phyloP scores from a whole-genome alignment of 192 early-diverging fungal species.

The Coemansia sp. region DNA sequence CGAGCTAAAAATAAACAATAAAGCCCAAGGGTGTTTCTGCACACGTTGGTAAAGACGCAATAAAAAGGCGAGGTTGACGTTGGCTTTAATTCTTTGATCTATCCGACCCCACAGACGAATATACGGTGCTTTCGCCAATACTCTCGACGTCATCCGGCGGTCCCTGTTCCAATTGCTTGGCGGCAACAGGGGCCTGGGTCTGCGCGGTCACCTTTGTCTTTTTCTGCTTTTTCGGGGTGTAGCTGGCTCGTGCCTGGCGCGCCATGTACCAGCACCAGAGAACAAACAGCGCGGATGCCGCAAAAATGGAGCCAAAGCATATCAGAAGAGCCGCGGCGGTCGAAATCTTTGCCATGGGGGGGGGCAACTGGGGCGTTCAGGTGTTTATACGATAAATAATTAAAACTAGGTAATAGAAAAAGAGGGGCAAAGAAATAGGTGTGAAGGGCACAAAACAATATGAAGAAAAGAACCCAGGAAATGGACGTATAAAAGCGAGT shows the following conservation, averaged over 20 bases:
- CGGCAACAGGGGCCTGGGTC: not conserved
- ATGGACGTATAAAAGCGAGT: no score
- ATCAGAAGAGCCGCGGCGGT: not conserved
- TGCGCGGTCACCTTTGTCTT: no score
- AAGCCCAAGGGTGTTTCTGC: no score
- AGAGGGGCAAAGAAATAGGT: not conserved
- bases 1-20: no score
- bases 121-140: not conserved
- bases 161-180: not conserved
- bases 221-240: not conserved
- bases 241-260: not conserved
- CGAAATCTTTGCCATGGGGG: not conserved
- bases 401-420: not conserved
- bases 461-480: not conserved
- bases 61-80: not conserved
- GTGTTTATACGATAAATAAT: not conserved
- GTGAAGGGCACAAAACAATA: no score
- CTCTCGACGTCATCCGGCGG: not conserved
- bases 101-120: not conserved
- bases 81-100: not conserved
- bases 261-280: not conserved
- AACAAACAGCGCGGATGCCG: not conserved
- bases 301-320: not conserved
- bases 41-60: no score
- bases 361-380: no score